phyloP scores from a whole-genome alignment of 768 basidiomycete genomes.

The Calvatia gigantea region DNA sequence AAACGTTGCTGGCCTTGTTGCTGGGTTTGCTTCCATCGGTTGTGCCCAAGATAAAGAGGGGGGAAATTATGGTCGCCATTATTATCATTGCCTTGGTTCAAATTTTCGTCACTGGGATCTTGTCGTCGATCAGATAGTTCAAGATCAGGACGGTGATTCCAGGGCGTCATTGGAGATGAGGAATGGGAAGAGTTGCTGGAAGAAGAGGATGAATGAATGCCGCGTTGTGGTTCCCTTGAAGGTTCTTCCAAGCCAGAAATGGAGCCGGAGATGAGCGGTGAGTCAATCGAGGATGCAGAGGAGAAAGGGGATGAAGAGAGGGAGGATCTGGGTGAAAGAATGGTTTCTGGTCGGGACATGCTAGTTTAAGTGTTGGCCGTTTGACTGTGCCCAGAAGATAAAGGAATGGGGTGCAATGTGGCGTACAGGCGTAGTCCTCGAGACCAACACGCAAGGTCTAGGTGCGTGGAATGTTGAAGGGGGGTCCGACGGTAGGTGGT shows the following conservation, averaged over 20 bases:
- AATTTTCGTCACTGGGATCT: background rate
- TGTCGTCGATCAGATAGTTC: background rate
- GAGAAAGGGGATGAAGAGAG: conserved; percentile 4
- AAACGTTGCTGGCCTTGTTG: background rate
- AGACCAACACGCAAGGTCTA: background rate
- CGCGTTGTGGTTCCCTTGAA: background rate
- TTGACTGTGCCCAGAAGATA: background rate
- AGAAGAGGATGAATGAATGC: too few relatives aligned
- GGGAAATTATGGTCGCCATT: background rate
- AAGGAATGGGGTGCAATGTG: background rate
- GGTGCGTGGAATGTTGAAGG: background rate
- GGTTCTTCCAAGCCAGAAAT: background rate
- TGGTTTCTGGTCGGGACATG: conserved; percentile 5
- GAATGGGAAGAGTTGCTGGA: background rate
- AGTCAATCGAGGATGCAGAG: conserved; percentile 2
- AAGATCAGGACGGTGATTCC: background rate
- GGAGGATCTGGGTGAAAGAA: conserved; percentile 3
- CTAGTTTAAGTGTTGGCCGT: background rate
- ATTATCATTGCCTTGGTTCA: background rate
- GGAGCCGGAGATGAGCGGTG: conserved; percentile 5
- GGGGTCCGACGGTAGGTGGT: background rate
- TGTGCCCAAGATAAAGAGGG: conserved; percentile 9
- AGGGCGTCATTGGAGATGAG: background rate
- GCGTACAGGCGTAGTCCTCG: background rate
- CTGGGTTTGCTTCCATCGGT: conserved; percentile 11